Conservation (phyloP, 805 yeast genomes). For the Middelhovenomyces tepae region DNA sequence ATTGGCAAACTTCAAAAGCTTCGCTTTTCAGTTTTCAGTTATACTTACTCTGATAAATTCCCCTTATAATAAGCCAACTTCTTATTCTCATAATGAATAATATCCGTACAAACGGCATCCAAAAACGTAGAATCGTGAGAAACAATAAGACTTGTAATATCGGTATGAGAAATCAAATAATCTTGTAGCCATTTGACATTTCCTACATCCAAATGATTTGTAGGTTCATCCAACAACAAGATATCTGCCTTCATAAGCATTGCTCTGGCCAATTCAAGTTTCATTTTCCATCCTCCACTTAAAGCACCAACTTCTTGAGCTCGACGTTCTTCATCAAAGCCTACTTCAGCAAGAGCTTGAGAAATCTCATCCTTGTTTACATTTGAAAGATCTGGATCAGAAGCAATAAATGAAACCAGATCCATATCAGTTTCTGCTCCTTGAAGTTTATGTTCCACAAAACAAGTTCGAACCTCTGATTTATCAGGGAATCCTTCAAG, state of each 20-base stretch:
- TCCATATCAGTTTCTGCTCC: slow-evolving; percentile 91
- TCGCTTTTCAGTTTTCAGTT: too few relatives aligned
- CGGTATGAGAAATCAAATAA: slow-evolving; percentile 69
- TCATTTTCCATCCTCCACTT: slow-evolving; percentile 99
- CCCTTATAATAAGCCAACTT: slow-evolving; percentile 94
- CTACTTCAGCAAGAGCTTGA: slow-evolving; percentile 70
- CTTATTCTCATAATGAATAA: slow-evolving; percentile 92
- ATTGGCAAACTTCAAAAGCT: too few relatives aligned
- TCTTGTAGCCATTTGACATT: slow-evolving; percentile 93
- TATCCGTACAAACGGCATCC: slow-evolving; percentile 93
- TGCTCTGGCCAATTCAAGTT: slow-evolving; percentile 95
- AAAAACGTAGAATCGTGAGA: slow-evolving; percentile 97
- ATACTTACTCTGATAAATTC: slow-evolving; percentile 58
- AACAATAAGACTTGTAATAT: slow-evolving; percentile 89
- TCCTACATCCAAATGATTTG: slow-evolving; percentile 91
- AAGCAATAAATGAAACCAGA: slow-evolving; percentile 76
- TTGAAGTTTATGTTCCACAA: slow-evolving; percentile 94
- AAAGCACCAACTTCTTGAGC: slow-evolving; percentile 86
- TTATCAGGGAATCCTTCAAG: slow-evolving; percentile 95
- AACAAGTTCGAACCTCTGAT: slow-evolving; percentile 80
- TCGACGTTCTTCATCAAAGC: slow-evolving; percentile 85
- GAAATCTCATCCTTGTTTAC: slow-evolving; percentile 67
- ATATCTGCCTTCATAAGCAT: slow-evolving; percentile 97
- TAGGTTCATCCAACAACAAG: slow-evolving; percentile 91
- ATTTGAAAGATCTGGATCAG: slow-evolving; percentile 68